Conservation (phyloP, 495 filamentous ascomycete species). For the Bryoglossum gracile region DNA sequence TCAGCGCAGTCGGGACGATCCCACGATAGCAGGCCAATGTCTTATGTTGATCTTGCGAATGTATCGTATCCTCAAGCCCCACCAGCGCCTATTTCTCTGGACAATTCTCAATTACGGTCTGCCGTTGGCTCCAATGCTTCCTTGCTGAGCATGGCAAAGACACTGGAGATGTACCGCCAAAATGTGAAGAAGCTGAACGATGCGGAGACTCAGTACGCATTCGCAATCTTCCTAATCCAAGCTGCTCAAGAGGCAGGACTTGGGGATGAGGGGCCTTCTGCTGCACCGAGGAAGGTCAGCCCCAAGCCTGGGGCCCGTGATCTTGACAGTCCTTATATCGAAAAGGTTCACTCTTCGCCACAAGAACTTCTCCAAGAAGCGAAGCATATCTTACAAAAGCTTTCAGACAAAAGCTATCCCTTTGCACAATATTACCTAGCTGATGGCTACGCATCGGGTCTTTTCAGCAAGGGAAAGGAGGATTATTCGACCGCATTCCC, state of each 20-base stretch:
- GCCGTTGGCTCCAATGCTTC: constrained; percentile 85
- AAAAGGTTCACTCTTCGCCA: constrained; percentile 30
- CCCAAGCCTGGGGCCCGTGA: constrained; percentile 32
- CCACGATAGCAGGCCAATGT: constrained; percentile 68
- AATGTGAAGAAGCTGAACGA: constrained; percentile 97
- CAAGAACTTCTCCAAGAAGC: constrained; percentile 78
- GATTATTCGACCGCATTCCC: constrained; percentile 88
- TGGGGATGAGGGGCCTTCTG: constrained; percentile 27
- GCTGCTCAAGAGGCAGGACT: constrained; percentile 63
- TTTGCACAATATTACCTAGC: constrained; percentile 97
- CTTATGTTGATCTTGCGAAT: constrained; percentile 82
- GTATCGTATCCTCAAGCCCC: constrained; percentile 80
- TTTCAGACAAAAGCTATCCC: constrained; percentile 80
- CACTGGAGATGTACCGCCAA: constrained; percentile 91
- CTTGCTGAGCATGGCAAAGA: constrained; percentile 80
- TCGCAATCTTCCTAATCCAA: constrained; percentile 88
- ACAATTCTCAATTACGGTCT: constrained; percentile 68
- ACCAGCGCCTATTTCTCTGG: constrained; percentile 59
- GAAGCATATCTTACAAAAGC: constrained; percentile 74
- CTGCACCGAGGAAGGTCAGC: constrained; percentile 31
- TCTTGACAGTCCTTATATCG: constrained; percentile 33
- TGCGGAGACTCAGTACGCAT: constrained; percentile 81
- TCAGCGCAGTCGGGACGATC: constrained; percentile 61
- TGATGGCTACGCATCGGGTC: constrained; percentile 86
- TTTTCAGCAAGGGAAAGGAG: constrained; percentile 87